Conservation (phyloP, 1,284 basidiomycete genomes). For the Leccinum solheimii region DNA sequence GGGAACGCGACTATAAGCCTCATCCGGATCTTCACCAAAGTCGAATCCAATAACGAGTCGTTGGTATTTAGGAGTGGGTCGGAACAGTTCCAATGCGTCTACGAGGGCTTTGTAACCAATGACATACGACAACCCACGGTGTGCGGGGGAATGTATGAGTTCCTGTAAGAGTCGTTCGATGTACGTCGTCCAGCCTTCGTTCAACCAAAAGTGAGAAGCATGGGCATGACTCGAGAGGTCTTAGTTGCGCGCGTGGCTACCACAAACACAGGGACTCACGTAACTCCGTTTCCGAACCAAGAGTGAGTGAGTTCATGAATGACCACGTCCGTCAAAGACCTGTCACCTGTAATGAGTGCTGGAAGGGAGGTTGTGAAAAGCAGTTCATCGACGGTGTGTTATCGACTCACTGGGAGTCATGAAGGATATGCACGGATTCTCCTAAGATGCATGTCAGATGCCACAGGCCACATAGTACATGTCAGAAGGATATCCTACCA, state of each 20-base stretch:
- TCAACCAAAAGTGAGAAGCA: constrained; percentile 87
- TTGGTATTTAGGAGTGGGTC: constrained; percentile 73
- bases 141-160: constrained; percentile 71
- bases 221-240: constrained; percentile 56
- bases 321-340: constrained; percentile 85
- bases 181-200: constrained; percentile 95
- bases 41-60: constrained; percentile 83
- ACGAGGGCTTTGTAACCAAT: constrained; percentile 75
- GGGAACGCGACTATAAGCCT: constrained; percentile 32
- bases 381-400: background rate
- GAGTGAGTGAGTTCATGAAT: constrained; percentile 81
- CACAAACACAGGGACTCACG: constrained; percentile 45
- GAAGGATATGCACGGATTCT: constrained; percentile 86
- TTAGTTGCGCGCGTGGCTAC: constrained; percentile 12
- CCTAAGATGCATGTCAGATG: constrained; percentile 42
- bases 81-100: constrained; percentile 69
- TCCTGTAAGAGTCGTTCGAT: constrained; percentile 85
- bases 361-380: background rate
- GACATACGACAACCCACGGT: constrained; percentile 81
- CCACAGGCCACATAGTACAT: background rate
- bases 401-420: constrained; percentile 73
- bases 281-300: constrained; percentile 88
- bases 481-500: constrained; percentile 48
- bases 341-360: constrained; percentile 84
- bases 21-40: constrained; percentile 79